Conservation (phyloP, 352 stramenopile species). For the Globisporangium okanoganense region DNA sequence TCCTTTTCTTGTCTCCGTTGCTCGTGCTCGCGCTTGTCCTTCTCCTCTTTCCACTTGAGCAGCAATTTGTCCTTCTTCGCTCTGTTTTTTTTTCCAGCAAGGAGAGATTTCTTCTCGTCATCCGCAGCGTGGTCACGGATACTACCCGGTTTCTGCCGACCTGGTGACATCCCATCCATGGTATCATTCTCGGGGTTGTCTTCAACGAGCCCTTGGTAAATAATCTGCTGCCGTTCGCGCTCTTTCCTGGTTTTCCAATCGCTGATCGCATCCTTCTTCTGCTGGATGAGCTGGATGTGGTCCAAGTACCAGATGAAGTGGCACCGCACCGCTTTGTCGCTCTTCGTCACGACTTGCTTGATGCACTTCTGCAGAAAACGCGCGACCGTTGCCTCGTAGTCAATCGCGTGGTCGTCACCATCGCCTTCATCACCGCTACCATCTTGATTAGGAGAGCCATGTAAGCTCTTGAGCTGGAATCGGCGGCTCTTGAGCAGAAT, state of each 20-base stretch:
- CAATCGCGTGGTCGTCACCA: neutral
- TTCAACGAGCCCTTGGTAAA: conserved; percentile 34
- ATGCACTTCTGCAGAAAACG: conserved; percentile 51
- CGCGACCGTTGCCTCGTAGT: conserved; percentile 45
- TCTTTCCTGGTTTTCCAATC: conserved; percentile 59
- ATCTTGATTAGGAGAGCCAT: conserved; percentile 7
- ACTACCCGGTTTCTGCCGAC: neutral
- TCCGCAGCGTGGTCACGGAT: neutral
- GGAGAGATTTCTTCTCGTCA: conserved; percentile 7
- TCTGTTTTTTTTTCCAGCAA: conserved; percentile 22
- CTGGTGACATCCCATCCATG: neutral
- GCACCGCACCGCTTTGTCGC: conserved; percentile 40
- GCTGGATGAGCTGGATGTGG: conserved; percentile 43
- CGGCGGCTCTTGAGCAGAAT: conserved; percentile 30
- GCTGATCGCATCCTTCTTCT: conserved; percentile 58
- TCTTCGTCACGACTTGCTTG: conserved; percentile 48
- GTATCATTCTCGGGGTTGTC: neutral
- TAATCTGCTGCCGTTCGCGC: conserved; percentile 33
- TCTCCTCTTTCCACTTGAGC: conserved; percentile 42
- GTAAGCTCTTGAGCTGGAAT: neutral
- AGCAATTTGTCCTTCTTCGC: conserved; percentile 25
- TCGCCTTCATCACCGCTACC: conserved; percentile 5
- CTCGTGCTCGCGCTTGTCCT: conserved; percentile 34
- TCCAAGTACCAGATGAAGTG: conserved; percentile 71
- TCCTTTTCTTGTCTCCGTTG: conserved; percentile 29